Conservation (phyloP, 2,329 filamentous ascomycete species). For the Paracoccidioides brasiliensis region DNA sequence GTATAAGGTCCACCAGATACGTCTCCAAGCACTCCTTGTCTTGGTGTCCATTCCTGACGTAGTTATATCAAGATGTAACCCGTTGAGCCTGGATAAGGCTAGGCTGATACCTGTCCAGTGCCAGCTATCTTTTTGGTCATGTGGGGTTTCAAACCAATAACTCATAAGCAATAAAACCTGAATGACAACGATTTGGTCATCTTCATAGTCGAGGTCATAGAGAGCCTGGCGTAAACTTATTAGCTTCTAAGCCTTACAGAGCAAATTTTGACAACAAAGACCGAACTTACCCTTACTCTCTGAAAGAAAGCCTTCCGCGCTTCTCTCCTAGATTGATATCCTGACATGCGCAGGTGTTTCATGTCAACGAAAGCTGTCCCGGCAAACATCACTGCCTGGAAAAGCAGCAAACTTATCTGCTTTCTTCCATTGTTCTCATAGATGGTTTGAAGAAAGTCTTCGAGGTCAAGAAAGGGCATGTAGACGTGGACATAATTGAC, state of each 20-base stretch:
- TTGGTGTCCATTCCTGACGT: conserved; percentile 60
- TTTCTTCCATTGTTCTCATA: conserved; percentile 55
- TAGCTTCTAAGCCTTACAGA: conserved; percentile 1
- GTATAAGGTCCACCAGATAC: conserved; percentile 97
- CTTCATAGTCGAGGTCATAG: conserved; percentile 92
- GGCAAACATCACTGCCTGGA: conserved; percentile 91
- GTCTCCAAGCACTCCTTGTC: conserved; percentile 76
- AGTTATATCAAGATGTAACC: conserved; percentile 72
- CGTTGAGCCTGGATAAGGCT: conserved; percentile 84
- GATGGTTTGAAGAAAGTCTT: conserved; percentile 45
- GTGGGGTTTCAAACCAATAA: conserved; percentile 94
- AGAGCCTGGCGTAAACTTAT: conserved; percentile 38
- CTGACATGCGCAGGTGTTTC: conserved; percentile 59
- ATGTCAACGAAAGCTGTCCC: conserved; percentile 80
- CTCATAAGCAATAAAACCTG: conserved; percentile 85
- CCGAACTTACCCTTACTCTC: conserved; percentile 57
- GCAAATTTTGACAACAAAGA: conserved; percentile 3
- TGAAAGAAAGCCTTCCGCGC: conserved; percentile 82
- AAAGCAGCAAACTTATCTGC: conserved; percentile 70
- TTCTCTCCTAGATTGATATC: conserved; percentile 63
- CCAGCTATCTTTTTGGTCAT: conserved; percentile 96
- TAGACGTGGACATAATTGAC: conserved; percentile 86
- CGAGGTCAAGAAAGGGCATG: conserved; percentile 70
- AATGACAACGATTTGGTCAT: conserved; percentile 74
- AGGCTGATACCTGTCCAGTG: conserved; percentile 97